A percentile compares a stretch with the other conserved stretches of the same genome.
Conservation (phyloP, 306 rosid genomes). For the Fragaria nilgerrensis region DNA sequence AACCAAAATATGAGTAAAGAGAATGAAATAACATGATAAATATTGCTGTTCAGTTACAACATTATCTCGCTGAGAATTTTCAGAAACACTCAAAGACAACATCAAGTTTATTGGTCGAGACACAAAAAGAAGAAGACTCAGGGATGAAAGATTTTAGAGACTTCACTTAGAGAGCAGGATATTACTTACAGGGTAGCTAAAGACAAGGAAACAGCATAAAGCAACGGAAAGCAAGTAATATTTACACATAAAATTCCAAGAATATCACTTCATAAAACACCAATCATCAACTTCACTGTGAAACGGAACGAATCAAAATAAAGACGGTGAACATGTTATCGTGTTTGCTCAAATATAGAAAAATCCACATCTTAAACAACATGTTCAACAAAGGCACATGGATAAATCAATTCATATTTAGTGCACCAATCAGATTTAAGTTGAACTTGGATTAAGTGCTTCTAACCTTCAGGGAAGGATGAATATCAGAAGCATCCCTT, state of each 20-base stretch:
- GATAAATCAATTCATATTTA: background rate
- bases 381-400: background rate
- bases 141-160: background rate
- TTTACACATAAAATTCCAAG: background rate
- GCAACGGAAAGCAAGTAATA: background rate
- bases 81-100: background rate
- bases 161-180: background rate
- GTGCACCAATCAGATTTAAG: background rate
- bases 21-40: background rate
- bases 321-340: background rate
- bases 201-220: background rate
- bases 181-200: background rate
- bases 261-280: background rate
- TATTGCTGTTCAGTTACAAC: background rate
- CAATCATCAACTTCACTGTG: background rate
- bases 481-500: conserved; percentile 74
- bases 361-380: background rate
- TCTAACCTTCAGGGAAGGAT: conserved; percentile 85
- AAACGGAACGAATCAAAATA: background rate
- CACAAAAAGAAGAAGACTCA: background rate
- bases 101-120: background rate
- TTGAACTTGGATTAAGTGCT: background rate
- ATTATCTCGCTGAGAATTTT: background rate
- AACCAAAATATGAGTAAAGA: background rate
- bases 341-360: background rate